Percentiles rank a stretch among this genome's conserved stretches.
These are phyloP conservation scores for Piper longum DNA, from an alignment of 164 flowering plant genomes.

Conservation along the genomic window DNA sequence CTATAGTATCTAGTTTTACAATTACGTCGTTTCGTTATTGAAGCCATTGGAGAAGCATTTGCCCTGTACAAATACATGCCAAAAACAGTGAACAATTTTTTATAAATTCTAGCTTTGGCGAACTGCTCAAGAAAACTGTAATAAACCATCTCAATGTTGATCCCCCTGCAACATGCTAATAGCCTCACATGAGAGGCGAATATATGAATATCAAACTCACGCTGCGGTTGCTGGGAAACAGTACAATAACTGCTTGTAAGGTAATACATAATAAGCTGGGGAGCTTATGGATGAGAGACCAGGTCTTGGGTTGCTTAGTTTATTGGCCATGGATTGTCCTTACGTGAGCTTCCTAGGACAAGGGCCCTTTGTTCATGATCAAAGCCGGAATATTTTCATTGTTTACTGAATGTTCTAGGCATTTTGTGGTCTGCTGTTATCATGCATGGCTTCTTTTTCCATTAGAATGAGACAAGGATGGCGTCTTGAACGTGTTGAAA, in stretches of 20 bases:
- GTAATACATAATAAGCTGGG: background rate
- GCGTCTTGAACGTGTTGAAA: background rate
- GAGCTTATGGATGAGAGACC: background rate
- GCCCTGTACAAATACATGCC: too few relatives aligned
- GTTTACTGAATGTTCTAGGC: background rate
- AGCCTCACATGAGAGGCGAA: background rate
- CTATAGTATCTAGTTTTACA: too few relatives aligned
- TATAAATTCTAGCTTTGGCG: background rate
- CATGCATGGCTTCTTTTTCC: background rate
- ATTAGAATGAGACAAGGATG: conserved; percentile 3
- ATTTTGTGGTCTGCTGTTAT: background rate
- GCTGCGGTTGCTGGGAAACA: background rate
- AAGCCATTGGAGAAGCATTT: too few relatives aligned
- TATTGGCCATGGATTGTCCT: background rate
- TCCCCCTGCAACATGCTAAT: background rate
- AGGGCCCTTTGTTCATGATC: background rate
- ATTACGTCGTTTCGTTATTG: too few relatives aligned
- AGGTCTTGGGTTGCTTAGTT: background rate
- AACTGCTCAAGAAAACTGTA: conserved; percentile 3
- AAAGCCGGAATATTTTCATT: background rate
- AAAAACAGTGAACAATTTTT: too few relatives aligned
- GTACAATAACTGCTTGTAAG: background rate
- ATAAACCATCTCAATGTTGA: conserved; percentile 2
- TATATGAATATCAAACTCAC: background rate
- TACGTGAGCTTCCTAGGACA: background rate